phyloP scores from a whole-genome alignment of 2,329 filamentous ascomycete species.

The Cryphonectria carpinicola region DNA sequence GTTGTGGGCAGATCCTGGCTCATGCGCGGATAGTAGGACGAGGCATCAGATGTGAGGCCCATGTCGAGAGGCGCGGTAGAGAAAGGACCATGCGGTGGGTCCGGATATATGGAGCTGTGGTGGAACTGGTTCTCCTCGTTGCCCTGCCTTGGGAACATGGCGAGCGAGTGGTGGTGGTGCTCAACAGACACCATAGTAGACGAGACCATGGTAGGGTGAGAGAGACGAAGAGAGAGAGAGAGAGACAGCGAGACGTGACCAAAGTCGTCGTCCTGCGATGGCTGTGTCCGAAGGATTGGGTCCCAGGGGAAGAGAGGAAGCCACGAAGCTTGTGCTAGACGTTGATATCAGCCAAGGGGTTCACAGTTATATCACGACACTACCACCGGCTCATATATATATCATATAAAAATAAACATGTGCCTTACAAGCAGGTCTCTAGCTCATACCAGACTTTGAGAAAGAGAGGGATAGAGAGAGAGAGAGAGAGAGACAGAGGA shows the following conservation, averaged over 20 bases:
- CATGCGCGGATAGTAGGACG: constrained; percentile 44
- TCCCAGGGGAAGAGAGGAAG: neutral
- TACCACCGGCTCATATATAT: constrained; percentile 2
- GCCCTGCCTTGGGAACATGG: constrained; percentile 35
- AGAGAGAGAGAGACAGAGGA: neutral
- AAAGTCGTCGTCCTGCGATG: neutral
- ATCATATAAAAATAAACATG: neutral
- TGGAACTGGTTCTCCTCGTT: constrained; percentile 44
- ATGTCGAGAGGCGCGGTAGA: constrained; percentile 51
- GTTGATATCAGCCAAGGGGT: constrained; percentile 21
- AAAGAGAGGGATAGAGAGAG: constrained; percentile 1
- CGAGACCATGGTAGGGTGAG: neutral
- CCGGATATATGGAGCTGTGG: constrained; percentile 49
- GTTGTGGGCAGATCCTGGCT: constrained; percentile 45
- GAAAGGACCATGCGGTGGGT: constrained; percentile 47
- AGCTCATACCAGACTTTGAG: constrained; percentile 24
- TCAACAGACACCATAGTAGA: constrained; percentile 33
- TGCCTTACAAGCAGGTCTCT: constrained; percentile 25
- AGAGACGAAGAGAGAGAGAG: neutral
- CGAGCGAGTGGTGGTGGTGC: constrained; percentile 31
- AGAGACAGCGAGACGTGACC: neutral
- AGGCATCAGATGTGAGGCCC: constrained; percentile 50
- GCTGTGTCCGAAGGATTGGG: neutral
- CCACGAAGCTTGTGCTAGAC: constrained; percentile 20
- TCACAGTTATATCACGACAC: neutral